A percentile compares a stretch with the other conserved stretches of the same genome.
These are phyloP conservation scores for Primulina tabacum DNA, from an alignment of 257 asterid species.

Conservation along the genomic window DNA sequence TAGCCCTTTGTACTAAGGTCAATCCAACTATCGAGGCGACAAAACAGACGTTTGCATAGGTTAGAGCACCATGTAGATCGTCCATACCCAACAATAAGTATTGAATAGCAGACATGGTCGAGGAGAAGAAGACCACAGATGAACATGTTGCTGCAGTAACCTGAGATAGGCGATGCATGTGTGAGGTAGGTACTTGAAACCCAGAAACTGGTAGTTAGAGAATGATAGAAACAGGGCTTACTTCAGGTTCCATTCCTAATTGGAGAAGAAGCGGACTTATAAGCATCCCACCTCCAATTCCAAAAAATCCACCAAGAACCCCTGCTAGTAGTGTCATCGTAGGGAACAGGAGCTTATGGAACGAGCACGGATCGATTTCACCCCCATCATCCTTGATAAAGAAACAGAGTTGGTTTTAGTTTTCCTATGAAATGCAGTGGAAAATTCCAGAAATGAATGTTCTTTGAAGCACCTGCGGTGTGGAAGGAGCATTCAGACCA, in stretches of 20 bases:
- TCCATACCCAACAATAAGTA: slow-evolving; percentile 77
- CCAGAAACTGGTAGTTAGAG: background rate
- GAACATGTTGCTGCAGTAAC: slow-evolving; percentile 89
- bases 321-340: slow-evolving; percentile 84
- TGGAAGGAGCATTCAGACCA: slow-evolving; percentile 19
- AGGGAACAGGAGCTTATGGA: slow-evolving; percentile 48
- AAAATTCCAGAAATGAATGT: background rate
- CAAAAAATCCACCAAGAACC: slow-evolving; percentile 75
- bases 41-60: slow-evolving; percentile 56
- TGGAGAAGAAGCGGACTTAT: slow-evolving; percentile 82
- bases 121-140: slow-evolving; percentile 87
- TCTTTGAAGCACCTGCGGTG: slow-evolving; percentile 38
- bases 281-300: slow-evolving; percentile 97
- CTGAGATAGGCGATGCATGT: slow-evolving; percentile 29
- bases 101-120: slow-evolving; percentile 82
- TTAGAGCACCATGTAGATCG: slow-evolving; percentile 41
- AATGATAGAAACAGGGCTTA: slow-evolving; percentile 27
- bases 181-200: background rate
- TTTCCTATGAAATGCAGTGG: background rate
- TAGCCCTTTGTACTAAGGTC: slow-evolving; percentile 57
- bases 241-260: slow-evolving; percentile 75
- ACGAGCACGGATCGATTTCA: slow-evolving; percentile 13
- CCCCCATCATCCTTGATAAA: slow-evolving; percentile 41
- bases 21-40: slow-evolving; percentile 56
- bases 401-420: slow-evolving; percentile 1